Evolutionary conservation across 257 asterid species (phyloP), one percentile per base, ranked within the genome.

Genomic region (Misopates orontium): DNA sequence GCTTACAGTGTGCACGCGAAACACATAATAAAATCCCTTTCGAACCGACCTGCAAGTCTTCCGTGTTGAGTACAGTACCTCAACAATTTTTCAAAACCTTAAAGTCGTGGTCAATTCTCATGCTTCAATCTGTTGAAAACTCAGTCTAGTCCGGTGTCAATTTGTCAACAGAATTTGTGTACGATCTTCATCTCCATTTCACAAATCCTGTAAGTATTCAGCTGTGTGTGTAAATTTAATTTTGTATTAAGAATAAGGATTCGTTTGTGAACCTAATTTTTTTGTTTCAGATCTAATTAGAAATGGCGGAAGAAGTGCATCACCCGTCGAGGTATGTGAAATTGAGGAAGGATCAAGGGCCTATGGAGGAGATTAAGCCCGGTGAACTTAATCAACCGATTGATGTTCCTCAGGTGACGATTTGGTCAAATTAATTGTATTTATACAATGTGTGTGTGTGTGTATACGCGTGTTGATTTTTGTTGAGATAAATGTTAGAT

Each of bases 311-410:
- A 60, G 99, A 86, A 72, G 57, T 77, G 66, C 79, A 71, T 62
- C 86, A 84, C 56, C 85, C 84, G 58, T 94, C 99, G n/a, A 79
- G 84, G 73, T 94, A 94, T 74, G 97, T 94, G 56, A 94, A 90
- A 78, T 75, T 94, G 80, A 90, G 79, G 1, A 94, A 86, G 76
- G 96, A 94, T 62, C 99, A 86, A 67, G 78, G 81, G 24, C 95
- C 97, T 22, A 19, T 73, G 68, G 96, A 94, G 78, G 95, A 94
- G 32, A 90, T 94, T 68, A 79, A 75, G 62, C 96, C 99, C 10
- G 97, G 99, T 17, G 97, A 94, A 83, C 97, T 94, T 49, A 94
- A 94, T 85, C 95, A 84, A 78, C 99, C 99, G 25, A 82, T 94
- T 59, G 93, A 90, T 71, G 97, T 94, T 54, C 96, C 95, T 75